A percentile compares a stretch with the other conserved stretches of the same genome.
Evolutionary conservation across 306 rosid species (phyloP).

Genomic region (Inga laurina): DNA sequence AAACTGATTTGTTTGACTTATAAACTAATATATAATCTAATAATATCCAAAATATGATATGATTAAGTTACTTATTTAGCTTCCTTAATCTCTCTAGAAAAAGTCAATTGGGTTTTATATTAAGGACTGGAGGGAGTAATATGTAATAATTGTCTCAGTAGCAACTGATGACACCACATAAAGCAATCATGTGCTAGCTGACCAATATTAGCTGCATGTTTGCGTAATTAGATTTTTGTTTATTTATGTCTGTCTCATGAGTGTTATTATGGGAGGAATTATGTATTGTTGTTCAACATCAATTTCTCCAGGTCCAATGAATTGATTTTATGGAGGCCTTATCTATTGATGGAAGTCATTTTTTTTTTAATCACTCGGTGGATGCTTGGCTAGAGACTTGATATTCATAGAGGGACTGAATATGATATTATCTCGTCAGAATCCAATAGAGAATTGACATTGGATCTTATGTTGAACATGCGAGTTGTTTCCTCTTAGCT

Average conservation of each 20-base stretch:
- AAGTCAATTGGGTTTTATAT: too few relatives aligned
- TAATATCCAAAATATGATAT: too few relatives aligned
- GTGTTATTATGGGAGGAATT: not conserved
- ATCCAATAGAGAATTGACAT: not conserved
- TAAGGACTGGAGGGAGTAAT: too few relatives aligned
- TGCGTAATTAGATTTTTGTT: not conserved
- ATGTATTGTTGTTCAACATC: not conserved
- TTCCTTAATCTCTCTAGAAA: too few relatives aligned
- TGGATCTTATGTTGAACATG: not conserved
- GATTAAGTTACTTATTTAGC: too few relatives aligned
- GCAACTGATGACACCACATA: not conserved
- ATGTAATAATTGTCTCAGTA: conserved; percentile 9
- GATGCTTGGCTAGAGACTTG: not conserved
- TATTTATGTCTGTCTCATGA: not conserved
- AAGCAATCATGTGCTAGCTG: conserved; percentile 9
- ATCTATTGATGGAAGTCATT: not conserved
- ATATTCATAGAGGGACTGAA: not conserved
- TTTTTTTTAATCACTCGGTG: not conserved
- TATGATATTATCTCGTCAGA: conserved; percentile 6
- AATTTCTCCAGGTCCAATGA: not conserved
- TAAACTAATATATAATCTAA: too few relatives aligned
- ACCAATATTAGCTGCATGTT: not conserved
- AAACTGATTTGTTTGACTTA: too few relatives aligned
- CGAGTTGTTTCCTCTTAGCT: not conserved
- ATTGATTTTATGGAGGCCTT: not conserved